Evolutionary conservation across 164 flowering plant genomes (phyloP).

Genomic region (Piper longum): DNA sequence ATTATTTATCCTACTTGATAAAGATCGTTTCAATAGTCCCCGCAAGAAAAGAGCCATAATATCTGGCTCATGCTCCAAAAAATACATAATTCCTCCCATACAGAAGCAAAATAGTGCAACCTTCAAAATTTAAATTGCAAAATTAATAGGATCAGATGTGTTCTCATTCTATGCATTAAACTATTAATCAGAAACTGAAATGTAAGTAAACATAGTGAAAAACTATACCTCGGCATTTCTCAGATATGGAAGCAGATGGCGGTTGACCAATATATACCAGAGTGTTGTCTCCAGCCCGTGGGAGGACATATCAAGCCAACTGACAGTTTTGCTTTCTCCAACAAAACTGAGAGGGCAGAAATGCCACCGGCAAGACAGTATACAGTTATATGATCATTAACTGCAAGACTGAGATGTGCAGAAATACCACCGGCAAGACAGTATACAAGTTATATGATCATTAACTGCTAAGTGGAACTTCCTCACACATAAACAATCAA

Average conservation of each 20-base stretch:
- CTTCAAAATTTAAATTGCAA: slow-evolving; percentile 14
- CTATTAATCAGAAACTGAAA: not conserved
- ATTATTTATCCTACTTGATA: slow-evolving; percentile 89
- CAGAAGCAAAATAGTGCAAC: slow-evolving; percentile 74
- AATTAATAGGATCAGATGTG: not conserved
- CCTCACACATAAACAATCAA: slow-evolving; percentile 3
- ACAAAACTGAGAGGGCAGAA: slow-evolving; percentile 73
- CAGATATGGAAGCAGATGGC: slow-evolving; percentile 67
- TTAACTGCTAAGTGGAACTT: slow-evolving; percentile 7
- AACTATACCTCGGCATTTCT: slow-evolving; percentile 81
- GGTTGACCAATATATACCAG: slow-evolving; percentile 85
- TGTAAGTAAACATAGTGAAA: not conserved
- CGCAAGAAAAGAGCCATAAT: slow-evolving; percentile 95
- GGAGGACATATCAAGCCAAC: slow-evolving; percentile 89
- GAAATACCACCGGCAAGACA: slow-evolving; percentile 83
- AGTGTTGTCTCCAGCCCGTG: slow-evolving; percentile 89
- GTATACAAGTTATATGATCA: slow-evolving; percentile 88
- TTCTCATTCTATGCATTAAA: not conserved
- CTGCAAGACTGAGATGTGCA: slow-evolving; percentile 85
- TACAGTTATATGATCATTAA: slow-evolving; percentile 86
- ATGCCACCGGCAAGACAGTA: slow-evolving; percentile 86
- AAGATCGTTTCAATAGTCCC: slow-evolving; percentile 82
- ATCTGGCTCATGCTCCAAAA: slow-evolving; percentile 86
- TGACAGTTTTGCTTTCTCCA: slow-evolving; percentile 77
- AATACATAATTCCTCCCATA: slow-evolving; percentile 97